Evolutionary conservation across 768 basidiomycete species (phyloP).

Genomic region (Boletus rex-veris): DNA sequence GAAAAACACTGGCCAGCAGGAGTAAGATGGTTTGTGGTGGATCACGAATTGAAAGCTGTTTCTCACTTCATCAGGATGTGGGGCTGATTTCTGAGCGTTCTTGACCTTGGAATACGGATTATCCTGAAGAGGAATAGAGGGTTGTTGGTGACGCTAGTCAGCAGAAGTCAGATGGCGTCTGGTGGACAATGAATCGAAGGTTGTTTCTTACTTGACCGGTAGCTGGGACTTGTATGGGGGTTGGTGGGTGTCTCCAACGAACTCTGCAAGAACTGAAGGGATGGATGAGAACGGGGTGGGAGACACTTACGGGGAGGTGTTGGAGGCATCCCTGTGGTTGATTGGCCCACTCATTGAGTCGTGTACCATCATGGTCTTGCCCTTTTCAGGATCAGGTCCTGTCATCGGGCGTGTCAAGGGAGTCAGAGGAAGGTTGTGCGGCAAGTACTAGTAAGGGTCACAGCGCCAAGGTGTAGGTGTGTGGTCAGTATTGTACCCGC

Average conservation of each 20-base stretch:
- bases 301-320: conserved; percentile 15
- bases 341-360: conserved; percentile 9
- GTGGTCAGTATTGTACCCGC: neutral
- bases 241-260: conserved; percentile 21
- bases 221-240: conserved; percentile 19
- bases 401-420: conserved; percentile 8
- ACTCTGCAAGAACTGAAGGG: conserved; percentile 6
- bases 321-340: conserved; percentile 33
- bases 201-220: conserved; percentile 11
- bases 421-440: conserved; percentile 6
- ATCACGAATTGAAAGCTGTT: neutral
- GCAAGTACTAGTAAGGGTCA: conserved; percentile 1
- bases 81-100: neutral
- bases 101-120: conserved; percentile 9
- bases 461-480: neutral
- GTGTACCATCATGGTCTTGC: conserved; percentile 8
- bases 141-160: conserved; percentile 7
- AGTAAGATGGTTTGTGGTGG: conserved; percentile 3
- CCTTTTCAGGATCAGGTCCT: conserved; percentile 9
- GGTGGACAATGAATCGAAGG: neutral
- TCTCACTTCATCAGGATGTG: conserved; percentile 10
- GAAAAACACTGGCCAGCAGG: conserved; percentile 7
- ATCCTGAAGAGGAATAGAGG: conserved; percentile 1
- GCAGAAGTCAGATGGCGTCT: conserved; percentile 2
- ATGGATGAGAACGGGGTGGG: neutral